Conservation (phyloP, 805 yeast species). For the Maudiozyma pseudohumilis region DNA sequence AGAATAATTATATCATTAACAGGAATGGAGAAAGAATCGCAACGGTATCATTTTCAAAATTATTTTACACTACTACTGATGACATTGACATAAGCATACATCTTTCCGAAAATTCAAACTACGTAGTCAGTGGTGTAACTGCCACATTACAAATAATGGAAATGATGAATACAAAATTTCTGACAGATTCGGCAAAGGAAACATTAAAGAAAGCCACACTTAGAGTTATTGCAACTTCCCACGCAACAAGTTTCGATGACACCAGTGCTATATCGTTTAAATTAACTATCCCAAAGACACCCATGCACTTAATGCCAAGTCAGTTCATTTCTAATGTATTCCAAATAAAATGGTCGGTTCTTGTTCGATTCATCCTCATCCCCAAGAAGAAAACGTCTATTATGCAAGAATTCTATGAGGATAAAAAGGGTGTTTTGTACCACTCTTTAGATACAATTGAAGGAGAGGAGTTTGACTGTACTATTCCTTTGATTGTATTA, state of each 20-base stretch:
- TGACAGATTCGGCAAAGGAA: conserved; percentile 6
- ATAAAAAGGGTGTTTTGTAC: conserved; percentile 29
- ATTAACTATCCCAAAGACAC: conserved; percentile 26
- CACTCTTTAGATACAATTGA: conserved; percentile 29
- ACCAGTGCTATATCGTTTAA: conserved; percentile 22
- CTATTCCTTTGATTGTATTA: conserved; percentile 36
- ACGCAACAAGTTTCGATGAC: conserved; percentile 26
- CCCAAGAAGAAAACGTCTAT: conserved; percentile 12
- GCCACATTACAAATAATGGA: conserved; percentile 31
- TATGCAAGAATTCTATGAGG: conserved; percentile 24
- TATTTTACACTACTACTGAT: conserved; percentile 38
- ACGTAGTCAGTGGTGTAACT: conserved; percentile 33
- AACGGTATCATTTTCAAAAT: conserved; percentile 31
- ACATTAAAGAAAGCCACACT: conserved; percentile 11
- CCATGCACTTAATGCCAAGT: conserved; percentile 28
- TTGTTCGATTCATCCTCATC: conserved; percentile 30
- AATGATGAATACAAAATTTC: conserved; percentile 26
- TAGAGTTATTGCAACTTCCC: conserved; percentile 22
- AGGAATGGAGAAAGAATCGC: conserved; percentile 35
- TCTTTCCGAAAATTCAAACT: conserved; percentile 21
- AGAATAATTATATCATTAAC: conserved; percentile 33
- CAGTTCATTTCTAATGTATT: conserved; percentile 35
- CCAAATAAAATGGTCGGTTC: conserved; percentile 31
- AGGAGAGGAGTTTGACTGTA: conserved; percentile 35
- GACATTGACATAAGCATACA: conserved; percentile 33